These are phyloP conservation scores for Sugiyamaella lignohabitans DNA, from an alignment of 805 yeast genomes.

Conservation along the genomic window DNA sequence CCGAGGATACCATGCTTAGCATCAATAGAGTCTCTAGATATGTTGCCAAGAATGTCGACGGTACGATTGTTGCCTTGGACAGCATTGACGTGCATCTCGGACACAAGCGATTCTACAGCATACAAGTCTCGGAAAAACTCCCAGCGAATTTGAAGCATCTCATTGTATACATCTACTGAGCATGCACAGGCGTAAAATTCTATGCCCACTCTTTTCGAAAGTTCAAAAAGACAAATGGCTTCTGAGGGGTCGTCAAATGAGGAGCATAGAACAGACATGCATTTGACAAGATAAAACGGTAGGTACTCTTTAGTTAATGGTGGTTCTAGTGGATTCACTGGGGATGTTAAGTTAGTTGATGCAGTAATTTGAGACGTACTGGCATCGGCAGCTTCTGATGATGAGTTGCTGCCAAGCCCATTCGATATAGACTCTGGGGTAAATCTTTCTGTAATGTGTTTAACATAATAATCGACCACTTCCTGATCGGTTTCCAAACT, in stretches of 20 bases:
- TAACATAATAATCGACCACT: slow-evolving; percentile 22
- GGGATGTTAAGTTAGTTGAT: background rate
- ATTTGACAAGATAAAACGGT: slow-evolving; percentile 18
- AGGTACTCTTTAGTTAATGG: slow-evolving; percentile 11
- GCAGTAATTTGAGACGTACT: background rate
- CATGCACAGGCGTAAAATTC: slow-evolving; percentile 36
- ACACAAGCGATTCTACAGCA: slow-evolving; percentile 31
- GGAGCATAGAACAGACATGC: slow-evolving; percentile 18
- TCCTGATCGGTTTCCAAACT: slow-evolving; percentile 22
- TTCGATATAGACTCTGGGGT: slow-evolving; percentile 1
- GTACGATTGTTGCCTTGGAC: slow-evolving; percentile 35
- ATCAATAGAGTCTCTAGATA: slow-evolving; percentile 25
- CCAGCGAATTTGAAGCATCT: slow-evolving; percentile 36
- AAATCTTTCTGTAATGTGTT: slow-evolving; percentile 12
- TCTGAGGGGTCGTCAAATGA: slow-evolving; percentile 28
- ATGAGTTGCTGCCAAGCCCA: background rate
- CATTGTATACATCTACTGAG: slow-evolving; percentile 36
- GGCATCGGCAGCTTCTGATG: background rate
- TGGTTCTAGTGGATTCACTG: slow-evolving; percentile 8
- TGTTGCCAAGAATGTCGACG: slow-evolving; percentile 24
- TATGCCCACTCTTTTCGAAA: slow-evolving; percentile 29
- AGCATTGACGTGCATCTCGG: slow-evolving; percentile 39
- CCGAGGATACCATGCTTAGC: slow-evolving; percentile 23
- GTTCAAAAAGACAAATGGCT: slow-evolving; percentile 35
- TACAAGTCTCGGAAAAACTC: slow-evolving; percentile 34